Evolutionary conservation across 352 stramenopile species (phyloP).

Genomic region (Phytophthora constricta): DNA sequence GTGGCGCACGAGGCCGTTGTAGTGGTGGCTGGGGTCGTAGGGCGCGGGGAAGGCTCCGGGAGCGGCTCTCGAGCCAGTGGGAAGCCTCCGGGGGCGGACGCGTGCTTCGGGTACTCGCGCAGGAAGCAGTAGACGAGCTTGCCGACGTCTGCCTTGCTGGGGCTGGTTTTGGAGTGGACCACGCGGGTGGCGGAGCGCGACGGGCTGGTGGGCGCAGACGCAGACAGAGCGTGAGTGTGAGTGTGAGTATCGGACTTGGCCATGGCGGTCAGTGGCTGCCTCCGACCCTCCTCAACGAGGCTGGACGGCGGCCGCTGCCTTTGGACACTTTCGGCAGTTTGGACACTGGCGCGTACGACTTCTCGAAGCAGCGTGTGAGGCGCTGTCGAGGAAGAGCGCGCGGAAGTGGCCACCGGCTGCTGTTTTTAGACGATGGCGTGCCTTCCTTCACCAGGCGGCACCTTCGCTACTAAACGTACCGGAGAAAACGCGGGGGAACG

Average conservation of each 20-base stretch:
- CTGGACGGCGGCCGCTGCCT: neutral
- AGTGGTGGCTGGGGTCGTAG: slow-evolving; percentile 34
- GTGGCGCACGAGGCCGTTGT: slow-evolving; percentile 25
- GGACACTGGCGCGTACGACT: neutral
- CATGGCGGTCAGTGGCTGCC: slow-evolving; percentile 6
- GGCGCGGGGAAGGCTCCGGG: slow-evolving; percentile 4
- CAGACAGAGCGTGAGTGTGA: slow-evolving; percentile 22
- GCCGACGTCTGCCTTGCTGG: slow-evolving; percentile 37
- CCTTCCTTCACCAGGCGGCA: neutral
- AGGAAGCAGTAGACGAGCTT: slow-evolving; percentile 46
- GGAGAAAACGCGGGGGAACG: neutral
- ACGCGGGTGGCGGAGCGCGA: slow-evolving; percentile 17
- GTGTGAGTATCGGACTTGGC: slow-evolving; percentile 32
- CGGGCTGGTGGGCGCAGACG: slow-evolving; percentile 13
- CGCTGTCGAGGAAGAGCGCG: neutral
- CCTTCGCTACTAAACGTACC: neutral
- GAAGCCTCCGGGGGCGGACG: slow-evolving; percentile 26
- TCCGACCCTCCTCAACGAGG: neutral
- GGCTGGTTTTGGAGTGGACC: slow-evolving; percentile 31
- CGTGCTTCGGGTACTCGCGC: slow-evolving; percentile 32
- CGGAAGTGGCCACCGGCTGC: neutral
- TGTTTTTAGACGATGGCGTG: neutral
- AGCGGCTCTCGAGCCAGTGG: slow-evolving; percentile 26
- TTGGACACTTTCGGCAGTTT: neutral
- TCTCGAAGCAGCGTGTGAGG: neutral